Conservation (phyloP, 1,139 yeast genomes). For the Pichia sp. region DNA sequence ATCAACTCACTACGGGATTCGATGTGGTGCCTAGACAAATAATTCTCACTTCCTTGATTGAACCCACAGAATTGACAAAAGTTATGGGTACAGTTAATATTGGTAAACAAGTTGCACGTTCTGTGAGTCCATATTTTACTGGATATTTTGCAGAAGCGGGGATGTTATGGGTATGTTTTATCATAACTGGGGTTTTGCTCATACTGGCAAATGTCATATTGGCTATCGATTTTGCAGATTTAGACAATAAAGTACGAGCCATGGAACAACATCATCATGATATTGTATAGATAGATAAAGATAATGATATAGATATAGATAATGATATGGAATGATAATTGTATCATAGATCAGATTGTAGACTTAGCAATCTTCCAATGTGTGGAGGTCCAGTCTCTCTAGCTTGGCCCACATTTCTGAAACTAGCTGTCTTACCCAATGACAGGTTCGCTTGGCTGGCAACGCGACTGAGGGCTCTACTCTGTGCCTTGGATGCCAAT, state of each 20-base stretch:
- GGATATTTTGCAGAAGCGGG: constrained; percentile 59
- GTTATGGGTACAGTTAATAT: constrained; percentile 84
- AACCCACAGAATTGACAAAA: constrained; percentile 52
- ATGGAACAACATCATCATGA: constrained; percentile 25
- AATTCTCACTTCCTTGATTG: constrained; percentile 60
- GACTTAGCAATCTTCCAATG: constrained; percentile 9
- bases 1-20: constrained; percentile 63
- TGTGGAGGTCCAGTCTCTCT: too few relatives aligned
- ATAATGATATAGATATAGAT: background rate
- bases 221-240: constrained; percentile 33
- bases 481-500: constrained; percentile 20
- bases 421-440: constrained; percentile 11
- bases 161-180: constrained; percentile 48
- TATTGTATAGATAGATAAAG: constrained; percentile 2
- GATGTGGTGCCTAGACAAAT: constrained; percentile 91
- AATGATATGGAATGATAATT: background rate
- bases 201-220: constrained; percentile 39
- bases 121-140: constrained; percentile 74
- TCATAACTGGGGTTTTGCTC: constrained; percentile 53
- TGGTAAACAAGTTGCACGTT: constrained; percentile 77
- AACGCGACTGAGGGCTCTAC: constrained; percentile 19
- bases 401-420: constrained; percentile 10
- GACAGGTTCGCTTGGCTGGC: constrained; percentile 17
- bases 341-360: constrained; percentile 5
- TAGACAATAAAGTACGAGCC: constrained; percentile 33